A percentile compares a stretch with the other conserved stretches of the same genome.
phyloP scores from a whole-genome alignment of 2,329 filamentous ascomycete genomes.

The Simplicillium aogashimaense region DNA sequence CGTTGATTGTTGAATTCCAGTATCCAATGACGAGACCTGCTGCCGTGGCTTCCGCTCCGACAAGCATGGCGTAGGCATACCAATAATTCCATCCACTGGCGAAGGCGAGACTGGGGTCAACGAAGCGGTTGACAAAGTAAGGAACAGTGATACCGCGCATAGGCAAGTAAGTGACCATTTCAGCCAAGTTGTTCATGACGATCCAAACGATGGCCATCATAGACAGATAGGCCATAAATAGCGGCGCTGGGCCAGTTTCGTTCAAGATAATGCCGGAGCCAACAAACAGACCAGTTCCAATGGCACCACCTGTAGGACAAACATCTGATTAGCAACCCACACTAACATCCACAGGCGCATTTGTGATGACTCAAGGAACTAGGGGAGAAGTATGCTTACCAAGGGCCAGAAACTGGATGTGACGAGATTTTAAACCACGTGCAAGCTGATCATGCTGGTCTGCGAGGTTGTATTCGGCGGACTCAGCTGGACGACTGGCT shows the following conservation, averaged over 20 bases:
- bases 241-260: conserved; percentile 50
- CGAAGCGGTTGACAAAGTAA: conserved; percentile 45
- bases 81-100: conserved; percentile 53
- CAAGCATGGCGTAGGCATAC: conserved; percentile 49
- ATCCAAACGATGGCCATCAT: conserved; percentile 45
- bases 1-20: conserved; percentile 38
- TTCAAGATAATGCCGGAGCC: conserved; percentile 48
- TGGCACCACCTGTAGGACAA: conserved; percentile 32
- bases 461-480: conserved; percentile 24
- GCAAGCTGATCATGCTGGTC: conserved; percentile 34
- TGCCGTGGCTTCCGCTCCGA: conserved; percentile 48
- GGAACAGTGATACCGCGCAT: conserved; percentile 47
- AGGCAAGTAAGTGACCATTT: conserved; percentile 45
- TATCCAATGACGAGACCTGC: conserved; percentile 50
- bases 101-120: conserved; percentile 46
- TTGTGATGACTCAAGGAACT: too few species aligned
- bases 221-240: conserved; percentile 58
- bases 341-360: too few species aligned
- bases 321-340: too few species aligned
- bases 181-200: conserved; percentile 44
- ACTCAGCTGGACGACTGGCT: conserved; percentile 11
- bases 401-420: conserved; percentile 51
- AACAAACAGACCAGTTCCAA: conserved; percentile 56
- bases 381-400: too few species aligned
- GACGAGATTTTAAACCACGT: conserved; percentile 48